Percentiles rank a stretch among this genome's conserved stretches.
Conservation (phyloP, 2,329 filamentous ascomycete species). For the Cercospora sp. region DNA sequence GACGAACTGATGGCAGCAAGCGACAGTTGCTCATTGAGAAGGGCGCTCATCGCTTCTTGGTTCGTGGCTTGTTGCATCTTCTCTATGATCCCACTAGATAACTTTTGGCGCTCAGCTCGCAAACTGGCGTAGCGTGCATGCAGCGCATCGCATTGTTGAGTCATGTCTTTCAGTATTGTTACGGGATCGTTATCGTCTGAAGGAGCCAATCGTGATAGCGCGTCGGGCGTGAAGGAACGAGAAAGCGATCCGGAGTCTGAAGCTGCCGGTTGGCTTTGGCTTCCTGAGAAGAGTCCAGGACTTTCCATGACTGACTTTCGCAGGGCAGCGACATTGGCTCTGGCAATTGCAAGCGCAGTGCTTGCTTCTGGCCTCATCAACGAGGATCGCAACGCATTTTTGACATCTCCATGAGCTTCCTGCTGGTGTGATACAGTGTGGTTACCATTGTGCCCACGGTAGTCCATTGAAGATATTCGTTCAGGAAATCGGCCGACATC, state of each 20-base stretch:
- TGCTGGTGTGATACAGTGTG: background rate
- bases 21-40: conserved; percentile 37
- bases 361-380: conserved; percentile 1
- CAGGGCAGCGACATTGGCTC: conserved; percentile 28
- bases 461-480: background rate
- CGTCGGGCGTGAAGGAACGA: conserved; percentile 16
- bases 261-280: conserved; percentile 9
- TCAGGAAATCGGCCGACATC: background rate
- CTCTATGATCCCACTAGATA: conserved; percentile 30
- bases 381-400: background rate
- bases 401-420: background rate
- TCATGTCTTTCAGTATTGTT: conserved; percentile 23
- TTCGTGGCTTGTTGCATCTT: conserved; percentile 27
- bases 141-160: conserved; percentile 33
- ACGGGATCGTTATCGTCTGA: conserved; percentile 17
- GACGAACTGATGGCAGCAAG: conserved; percentile 36
- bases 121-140: conserved; percentile 33
- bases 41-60: conserved; percentile 30
- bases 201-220: conserved; percentile 10
- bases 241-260: conserved; percentile 12
- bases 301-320: conserved; percentile 8
- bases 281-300: background rate
- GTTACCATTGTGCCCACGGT: background rate
- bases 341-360: conserved; percentile 23
- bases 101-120: conserved; percentile 34